These are phyloP conservation scores for Cicer arietinum DNA, from an alignment of 306 rosid genomes.

Conservation along the genomic window DNA sequence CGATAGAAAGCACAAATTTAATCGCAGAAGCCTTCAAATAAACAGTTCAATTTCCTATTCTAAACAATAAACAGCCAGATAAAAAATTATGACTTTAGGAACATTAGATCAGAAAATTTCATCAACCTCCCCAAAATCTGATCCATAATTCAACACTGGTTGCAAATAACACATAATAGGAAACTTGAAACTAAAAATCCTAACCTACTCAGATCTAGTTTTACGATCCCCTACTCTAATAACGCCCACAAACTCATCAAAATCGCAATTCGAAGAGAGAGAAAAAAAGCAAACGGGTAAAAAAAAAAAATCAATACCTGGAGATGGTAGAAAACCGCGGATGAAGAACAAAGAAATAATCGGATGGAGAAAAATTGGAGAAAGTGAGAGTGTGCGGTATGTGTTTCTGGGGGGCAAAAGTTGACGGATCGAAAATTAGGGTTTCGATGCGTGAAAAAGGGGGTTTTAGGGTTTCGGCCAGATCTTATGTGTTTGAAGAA, in stretches of 20 bases:
- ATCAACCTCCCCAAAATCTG: neutral
- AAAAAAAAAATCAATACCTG: slow-evolving; percentile 39
- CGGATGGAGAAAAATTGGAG: neutral
- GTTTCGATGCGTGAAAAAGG: neutral
- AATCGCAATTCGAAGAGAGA: neutral
- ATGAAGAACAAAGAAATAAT: neutral
- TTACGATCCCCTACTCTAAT: neutral
- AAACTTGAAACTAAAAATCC: neutral
- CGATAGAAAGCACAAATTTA: neutral
- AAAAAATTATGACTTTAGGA: neutral
- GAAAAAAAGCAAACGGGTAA: neutral
- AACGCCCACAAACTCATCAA: neutral
- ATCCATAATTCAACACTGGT: neutral
- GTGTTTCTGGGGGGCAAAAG: slow-evolving; percentile 27
- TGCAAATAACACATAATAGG: neutral
- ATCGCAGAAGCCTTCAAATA: neutral
- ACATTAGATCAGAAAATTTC: neutral
- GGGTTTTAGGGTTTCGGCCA: slow-evolving; percentile 52
- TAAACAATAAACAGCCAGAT: neutral
- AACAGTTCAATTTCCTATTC: neutral
- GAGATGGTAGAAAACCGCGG: neutral
- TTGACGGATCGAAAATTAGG: slow-evolving; percentile 21
- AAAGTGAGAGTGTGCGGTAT: neutral
- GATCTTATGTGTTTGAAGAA: neutral
- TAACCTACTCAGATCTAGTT: neutral